These are phyloP conservation scores for Silene noctiflora DNA, from an alignment of 179 eudicot species.

Conservation along the genomic window DNA sequence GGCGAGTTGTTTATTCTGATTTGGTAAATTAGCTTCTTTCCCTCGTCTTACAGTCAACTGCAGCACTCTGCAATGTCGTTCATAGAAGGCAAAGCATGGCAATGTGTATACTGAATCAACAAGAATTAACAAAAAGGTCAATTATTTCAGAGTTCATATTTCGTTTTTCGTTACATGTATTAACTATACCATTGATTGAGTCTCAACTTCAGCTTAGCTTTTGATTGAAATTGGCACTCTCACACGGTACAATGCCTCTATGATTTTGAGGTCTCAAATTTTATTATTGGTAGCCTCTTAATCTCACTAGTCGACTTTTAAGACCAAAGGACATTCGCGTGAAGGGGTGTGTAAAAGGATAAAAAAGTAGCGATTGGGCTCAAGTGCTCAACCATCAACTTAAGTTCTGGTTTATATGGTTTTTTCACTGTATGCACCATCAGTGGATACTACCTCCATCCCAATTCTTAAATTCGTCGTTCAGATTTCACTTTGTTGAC, in stretches of 20 bases:
- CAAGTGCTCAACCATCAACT: not conserved
- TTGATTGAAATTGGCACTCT: too few species aligned
- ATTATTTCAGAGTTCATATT: not conserved
- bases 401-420: not conserved
- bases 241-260: too few species aligned
- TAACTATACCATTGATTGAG: not conserved
- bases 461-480: too few species aligned
- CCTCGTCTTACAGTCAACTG: slow-evolving; percentile 24
- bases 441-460: too few species aligned
- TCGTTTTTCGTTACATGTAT: not conserved
- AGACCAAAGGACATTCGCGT: too few species aligned
- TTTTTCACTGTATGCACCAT: not conserved
- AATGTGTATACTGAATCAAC: slow-evolving; percentile 13
- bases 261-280: too few species aligned
- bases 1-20: not conserved
- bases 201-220: not conserved
- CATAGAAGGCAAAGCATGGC: slow-evolving; percentile 11
- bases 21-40: not conserved
- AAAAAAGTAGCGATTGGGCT: too few species aligned
- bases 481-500: too few species aligned
- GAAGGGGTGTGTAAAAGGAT: too few species aligned
- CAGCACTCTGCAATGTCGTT: slow-evolving; percentile 12
- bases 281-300: too few species aligned
- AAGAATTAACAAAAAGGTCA: slow-evolving; percentile 26
- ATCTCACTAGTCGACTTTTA: too few species aligned